phyloP scores from a whole-genome alignment of 331 rosid species.

The Cydonia oblonga region DNA sequence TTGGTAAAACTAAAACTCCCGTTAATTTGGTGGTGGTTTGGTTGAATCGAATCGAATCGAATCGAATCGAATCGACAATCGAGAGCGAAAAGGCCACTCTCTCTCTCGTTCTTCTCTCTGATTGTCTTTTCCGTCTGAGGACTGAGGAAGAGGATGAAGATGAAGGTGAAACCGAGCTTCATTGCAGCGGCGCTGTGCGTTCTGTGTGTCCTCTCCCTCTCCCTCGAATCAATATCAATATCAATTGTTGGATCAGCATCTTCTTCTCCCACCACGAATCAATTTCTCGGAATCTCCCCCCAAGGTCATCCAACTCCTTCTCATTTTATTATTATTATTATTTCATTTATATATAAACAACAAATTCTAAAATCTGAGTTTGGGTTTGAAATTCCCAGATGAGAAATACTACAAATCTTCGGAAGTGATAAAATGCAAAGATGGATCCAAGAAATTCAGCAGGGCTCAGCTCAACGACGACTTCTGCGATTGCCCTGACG shows the following conservation, averaged over 20 bases:
- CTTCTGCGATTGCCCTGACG: slow-evolving; percentile 88
- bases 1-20: background rate
- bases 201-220: background rate
- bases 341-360: background rate
- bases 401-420: slow-evolving; percentile 59
- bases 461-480: slow-evolving; percentile 78
- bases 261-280: slow-evolving; percentile 33
- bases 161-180: slow-evolving; percentile 28
- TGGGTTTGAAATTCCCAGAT: slow-evolving; percentile 33
- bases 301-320: slow-evolving; percentile 29
- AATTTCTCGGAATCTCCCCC: slow-evolving; percentile 67
- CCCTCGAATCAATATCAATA: background rate
- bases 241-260: slow-evolving; percentile 37
- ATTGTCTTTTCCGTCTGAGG: background rate
- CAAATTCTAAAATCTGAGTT: background rate
- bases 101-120: background rate
- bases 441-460: slow-evolving; percentile 70
- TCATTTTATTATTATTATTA: background rate
- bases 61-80: background rate
- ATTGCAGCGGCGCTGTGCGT: slow-evolving; percentile 16
- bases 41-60: background rate
- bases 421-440: slow-evolving; percentile 58
- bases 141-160: background rate
- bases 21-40: background rate
- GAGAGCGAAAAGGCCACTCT: background rate